Conservation (phyloP, 75 land plant genomes). For the Pinus taeda region DNA sequence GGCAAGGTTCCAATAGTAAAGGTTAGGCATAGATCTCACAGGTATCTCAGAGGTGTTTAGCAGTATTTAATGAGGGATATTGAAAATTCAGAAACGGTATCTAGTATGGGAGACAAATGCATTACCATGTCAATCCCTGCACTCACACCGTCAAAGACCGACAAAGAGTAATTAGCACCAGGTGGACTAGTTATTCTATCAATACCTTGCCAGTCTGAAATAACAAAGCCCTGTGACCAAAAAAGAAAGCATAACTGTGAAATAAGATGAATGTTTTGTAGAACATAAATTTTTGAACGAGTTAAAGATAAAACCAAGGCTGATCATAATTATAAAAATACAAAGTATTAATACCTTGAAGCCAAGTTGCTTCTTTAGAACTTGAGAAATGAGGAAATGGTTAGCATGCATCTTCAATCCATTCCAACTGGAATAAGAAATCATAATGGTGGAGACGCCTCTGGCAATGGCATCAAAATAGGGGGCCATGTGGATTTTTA, state of each 20-base stretch:
- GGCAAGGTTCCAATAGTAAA: slow-evolving; percentile 11
- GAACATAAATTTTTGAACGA: background rate
- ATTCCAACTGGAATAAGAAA: slow-evolving; percentile 75
- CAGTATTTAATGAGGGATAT: background rate
- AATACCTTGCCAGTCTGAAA: slow-evolving; percentile 65
- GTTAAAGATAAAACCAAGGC: background rate
- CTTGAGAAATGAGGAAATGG: slow-evolving; percentile 35
- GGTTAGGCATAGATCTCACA: background rate
- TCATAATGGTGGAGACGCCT: slow-evolving; percentile 74
- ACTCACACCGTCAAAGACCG: slow-evolving; percentile 35
- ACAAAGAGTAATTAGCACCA: slow-evolving; percentile 50
- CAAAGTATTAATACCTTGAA: slow-evolving; percentile 20
- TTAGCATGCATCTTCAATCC: slow-evolving; percentile 80
- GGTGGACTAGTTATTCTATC: slow-evolving; percentile 62
- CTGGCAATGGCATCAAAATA: slow-evolving; percentile 47
- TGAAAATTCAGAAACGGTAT: background rate
- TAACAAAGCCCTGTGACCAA: slow-evolving; percentile 48
- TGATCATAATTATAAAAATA: background rate
- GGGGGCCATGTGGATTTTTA: slow-evolving; percentile 68
- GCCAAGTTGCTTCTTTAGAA: slow-evolving; percentile 42
- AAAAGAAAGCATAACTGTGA: background rate
- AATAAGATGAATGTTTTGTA: background rate
- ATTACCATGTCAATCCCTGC: slow-evolving; percentile 74
- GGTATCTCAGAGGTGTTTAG: background rate
- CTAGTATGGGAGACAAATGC: background rate